A percentile compares a stretch with the other conserved stretches of the same genome.
Conservation (phyloP, 2,329 filamentous ascomycete species). For the Drechslera avenae region DNA sequence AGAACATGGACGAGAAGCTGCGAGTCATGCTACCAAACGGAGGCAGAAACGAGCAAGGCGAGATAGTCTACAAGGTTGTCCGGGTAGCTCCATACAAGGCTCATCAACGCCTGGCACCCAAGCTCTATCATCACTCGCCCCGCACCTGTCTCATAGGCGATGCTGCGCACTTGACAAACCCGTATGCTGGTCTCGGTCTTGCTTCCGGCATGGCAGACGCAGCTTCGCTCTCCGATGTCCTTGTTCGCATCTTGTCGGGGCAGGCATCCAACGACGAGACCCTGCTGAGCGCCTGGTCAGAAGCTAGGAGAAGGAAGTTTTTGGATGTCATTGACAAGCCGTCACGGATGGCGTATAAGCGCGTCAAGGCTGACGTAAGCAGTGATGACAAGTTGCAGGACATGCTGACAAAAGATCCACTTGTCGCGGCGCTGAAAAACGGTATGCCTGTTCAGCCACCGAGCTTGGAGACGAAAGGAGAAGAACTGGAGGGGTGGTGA, state of each 20-base stretch:
- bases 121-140: slow-evolving; percentile 24
- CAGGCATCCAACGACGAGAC: slow-evolving; percentile 21
- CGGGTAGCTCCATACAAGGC: slow-evolving; percentile 50
- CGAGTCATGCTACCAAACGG: slow-evolving; percentile 37
- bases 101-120: slow-evolving; percentile 46
- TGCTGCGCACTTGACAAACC: slow-evolving; percentile 49
- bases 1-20: slow-evolving; percentile 36
- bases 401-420: slow-evolving; percentile 32
- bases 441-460: slow-evolving; percentile 41
- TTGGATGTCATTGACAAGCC: slow-evolving; percentile 43
- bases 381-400: slow-evolving; percentile 31
- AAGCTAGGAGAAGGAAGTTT: slow-evolving; percentile 44
- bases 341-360: slow-evolving; percentile 33
- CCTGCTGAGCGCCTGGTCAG: slow-evolving; percentile 45
- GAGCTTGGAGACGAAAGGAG: slow-evolving; percentile 31
- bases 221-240: slow-evolving; percentile 34
- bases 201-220: slow-evolving; percentile 45
- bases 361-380: slow-evolving; percentile 35
- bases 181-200: slow-evolving; percentile 46
- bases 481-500: slow-evolving; percentile 38
- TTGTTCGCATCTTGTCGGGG: slow-evolving; percentile 30
- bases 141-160: slow-evolving; percentile 47
- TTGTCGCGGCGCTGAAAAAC: slow-evolving; percentile 37
- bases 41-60: slow-evolving; percentile 21
- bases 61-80: slow-evolving; percentile 37